Conservation (phyloP, 2,329 filamentous ascomycete genomes). For the Claviceps paspali region DNA sequence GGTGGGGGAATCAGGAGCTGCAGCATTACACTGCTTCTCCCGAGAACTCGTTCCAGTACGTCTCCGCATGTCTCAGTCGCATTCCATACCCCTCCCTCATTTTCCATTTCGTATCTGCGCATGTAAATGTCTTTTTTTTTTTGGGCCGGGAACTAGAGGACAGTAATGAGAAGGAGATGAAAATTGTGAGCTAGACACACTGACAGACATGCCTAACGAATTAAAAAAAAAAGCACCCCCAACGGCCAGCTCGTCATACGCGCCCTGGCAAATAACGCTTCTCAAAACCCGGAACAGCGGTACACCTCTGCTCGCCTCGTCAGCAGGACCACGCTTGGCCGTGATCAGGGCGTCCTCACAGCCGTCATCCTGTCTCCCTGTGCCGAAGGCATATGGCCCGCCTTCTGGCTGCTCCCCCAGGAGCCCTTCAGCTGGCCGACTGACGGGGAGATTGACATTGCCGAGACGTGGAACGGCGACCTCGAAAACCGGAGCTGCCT, state of each 20-base stretch:
- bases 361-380: slow-evolving; percentile 36
- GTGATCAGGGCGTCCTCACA: slow-evolving; percentile 35
- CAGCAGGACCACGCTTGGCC: slow-evolving; percentile 32
- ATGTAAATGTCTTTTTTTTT: too few relatives aligned
- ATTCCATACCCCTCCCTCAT: too few relatives aligned
- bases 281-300: slow-evolving; percentile 22
- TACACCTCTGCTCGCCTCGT: slow-evolving; percentile 42
- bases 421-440: slow-evolving; percentile 44
- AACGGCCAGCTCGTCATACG: slow-evolving; percentile 37
- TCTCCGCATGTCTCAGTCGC: not conserved
- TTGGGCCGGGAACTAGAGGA: too few relatives aligned
- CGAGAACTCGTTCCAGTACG: slow-evolving; percentile 36
- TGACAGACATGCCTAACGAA: too few relatives aligned
- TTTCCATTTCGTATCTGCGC: too few relatives aligned
- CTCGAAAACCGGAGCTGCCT: slow-evolving; percentile 39
- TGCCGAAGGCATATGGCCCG: slow-evolving; percentile 43
- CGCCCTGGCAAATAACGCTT: slow-evolving; percentile 25
- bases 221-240: slow-evolving; percentile 20
- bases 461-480: slow-evolving; percentile 46
- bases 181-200: too few relatives aligned
- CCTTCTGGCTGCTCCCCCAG: slow-evolving; percentile 43
- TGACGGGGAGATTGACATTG: slow-evolving; percentile 45
- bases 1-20: slow-evolving; percentile 47
- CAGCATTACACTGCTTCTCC: slow-evolving; percentile 37
- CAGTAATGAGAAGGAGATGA: not conserved